Evolutionary conservation across 2,329 filamentous ascomycete genomes (phyloP).

Genomic region (Beauveria varroae): DNA sequence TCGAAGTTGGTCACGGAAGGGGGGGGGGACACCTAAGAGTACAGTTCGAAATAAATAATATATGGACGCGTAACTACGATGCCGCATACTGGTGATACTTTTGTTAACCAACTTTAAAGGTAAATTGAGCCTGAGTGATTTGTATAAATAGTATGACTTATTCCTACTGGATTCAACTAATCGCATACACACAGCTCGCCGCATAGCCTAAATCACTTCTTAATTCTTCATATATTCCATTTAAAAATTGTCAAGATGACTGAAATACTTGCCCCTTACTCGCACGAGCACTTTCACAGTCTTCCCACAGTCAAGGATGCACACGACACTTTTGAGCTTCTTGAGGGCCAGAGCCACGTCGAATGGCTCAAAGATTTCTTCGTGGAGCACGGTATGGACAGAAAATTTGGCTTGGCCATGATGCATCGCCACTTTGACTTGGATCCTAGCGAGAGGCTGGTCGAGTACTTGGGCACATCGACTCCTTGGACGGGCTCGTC

Average conservation of each 20-base stretch:
- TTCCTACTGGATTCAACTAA: too few relatives aligned
- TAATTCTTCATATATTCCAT: too few relatives aligned
- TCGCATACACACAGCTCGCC: too few relatives aligned
- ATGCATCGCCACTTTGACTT: constrained; percentile 8
- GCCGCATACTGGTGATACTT: too few relatives aligned
- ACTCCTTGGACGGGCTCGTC: not conserved
- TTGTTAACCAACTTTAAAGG: too few relatives aligned
- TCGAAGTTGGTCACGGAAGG: too few relatives aligned
- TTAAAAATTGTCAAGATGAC: not conserved
- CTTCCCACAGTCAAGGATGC: not conserved
- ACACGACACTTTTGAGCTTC: not conserved
- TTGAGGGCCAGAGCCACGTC: not conserved
- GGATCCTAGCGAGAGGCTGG: not conserved
- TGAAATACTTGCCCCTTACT: not conserved
- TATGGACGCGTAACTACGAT: too few relatives aligned
- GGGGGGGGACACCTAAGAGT: too few relatives aligned
- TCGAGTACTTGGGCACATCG: constrained; percentile 4
- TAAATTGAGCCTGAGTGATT: too few relatives aligned
- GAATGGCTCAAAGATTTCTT: not conserved
- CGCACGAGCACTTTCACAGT: not conserved
- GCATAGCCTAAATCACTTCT: too few relatives aligned
- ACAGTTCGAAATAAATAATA: too few relatives aligned
- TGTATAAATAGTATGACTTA: too few relatives aligned
- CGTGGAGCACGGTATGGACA: not conserved
- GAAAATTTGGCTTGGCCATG: not conserved